Conservation (phyloP, 78 protist genomes). For the Speleostelium caveatum region DNA sequence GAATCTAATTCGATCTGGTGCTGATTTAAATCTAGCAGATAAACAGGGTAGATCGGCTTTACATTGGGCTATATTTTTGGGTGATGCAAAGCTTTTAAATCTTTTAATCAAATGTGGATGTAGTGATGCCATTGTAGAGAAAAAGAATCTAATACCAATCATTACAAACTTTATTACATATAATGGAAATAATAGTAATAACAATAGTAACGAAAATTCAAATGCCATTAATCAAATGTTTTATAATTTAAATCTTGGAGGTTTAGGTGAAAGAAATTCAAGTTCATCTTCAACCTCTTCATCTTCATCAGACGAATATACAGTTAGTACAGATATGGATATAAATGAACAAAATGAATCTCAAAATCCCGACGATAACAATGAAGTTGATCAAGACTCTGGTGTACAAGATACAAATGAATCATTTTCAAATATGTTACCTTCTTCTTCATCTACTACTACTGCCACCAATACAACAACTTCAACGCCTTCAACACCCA, state of each 20-base stretch:
- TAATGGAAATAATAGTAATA: conserved; percentile 3
- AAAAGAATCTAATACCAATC: not conserved
- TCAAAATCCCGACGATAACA: not conserved
- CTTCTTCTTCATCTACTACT: not conserved
- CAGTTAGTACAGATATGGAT: conserved; percentile 18
- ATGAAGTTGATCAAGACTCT: not conserved
- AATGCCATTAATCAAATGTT: not conserved
- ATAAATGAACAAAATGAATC: not conserved
- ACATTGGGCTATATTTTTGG: conserved; percentile 64
- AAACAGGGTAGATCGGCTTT: conserved; percentile 46
- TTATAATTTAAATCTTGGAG: too few species aligned
- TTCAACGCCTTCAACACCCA: not conserved
- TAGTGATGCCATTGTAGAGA: conserved; percentile 13
- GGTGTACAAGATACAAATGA: not conserved
- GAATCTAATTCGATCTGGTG: conserved; percentile 38
- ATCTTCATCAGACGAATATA: not conserved
- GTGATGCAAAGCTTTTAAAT: conserved; percentile 30
- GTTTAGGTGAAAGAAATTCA: conserved; percentile 5
- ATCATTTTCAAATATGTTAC: not conserved
- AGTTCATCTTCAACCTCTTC: not conserved
- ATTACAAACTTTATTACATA: too few species aligned
- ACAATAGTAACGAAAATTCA: not conserved
- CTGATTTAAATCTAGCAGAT: conserved; percentile 46
- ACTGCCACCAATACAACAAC: not conserved
- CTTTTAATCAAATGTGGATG: conserved; percentile 56